Evolutionary conservation across 2,329 filamentous ascomycete genomes (phyloP), one percentile per base, ranked within the genome.

Genomic region (Xylaria polymorpha): DNA sequence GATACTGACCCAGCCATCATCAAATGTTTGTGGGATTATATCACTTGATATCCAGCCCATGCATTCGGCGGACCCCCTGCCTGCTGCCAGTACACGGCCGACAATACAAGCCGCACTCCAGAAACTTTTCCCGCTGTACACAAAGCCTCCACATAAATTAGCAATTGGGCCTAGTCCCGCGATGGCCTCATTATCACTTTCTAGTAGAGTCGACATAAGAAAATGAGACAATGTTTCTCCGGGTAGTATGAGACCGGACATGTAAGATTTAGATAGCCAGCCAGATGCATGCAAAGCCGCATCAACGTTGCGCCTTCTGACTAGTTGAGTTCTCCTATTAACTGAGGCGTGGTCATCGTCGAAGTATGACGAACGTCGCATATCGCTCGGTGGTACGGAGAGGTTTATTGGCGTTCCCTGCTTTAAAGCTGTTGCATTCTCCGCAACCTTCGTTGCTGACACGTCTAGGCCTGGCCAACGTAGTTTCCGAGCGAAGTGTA

Each of bases 1-100:
- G 56, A 91, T 83, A 66, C 88, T 85, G 20, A 90, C 78, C 87
- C 88, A 90, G 10, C 88, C 87, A 56, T 89, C 85, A 7, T 79
- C 80, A 18, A 85, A 74, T 0, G 83, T 85, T 14, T 81, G 77
- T 0, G 89, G 89, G 1, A 84, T 74, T 20, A 91, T 83, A 62
- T 89, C 86, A 37, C 86, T 89, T 12, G 88, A 90, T 62, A 92
- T 83, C 90, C 90, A 91, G 61, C 89, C 89, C 87, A 91, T 88
- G 75, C 89, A 89, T 75, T 91, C 89, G 0, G 85, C 85, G 18
- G 88, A 86, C 2, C 88, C 88, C 62, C 85, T 85, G 8, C 87
- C 86, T 35, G 88, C 89, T 37, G 89, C 89, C 41, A 92, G 80
- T 3, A 92, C 88, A 35, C 88, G 86, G 3, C 89, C 90, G 10